Conservation (phyloP, 163 green algal species). For the Scenedesmus sp. region DNA sequence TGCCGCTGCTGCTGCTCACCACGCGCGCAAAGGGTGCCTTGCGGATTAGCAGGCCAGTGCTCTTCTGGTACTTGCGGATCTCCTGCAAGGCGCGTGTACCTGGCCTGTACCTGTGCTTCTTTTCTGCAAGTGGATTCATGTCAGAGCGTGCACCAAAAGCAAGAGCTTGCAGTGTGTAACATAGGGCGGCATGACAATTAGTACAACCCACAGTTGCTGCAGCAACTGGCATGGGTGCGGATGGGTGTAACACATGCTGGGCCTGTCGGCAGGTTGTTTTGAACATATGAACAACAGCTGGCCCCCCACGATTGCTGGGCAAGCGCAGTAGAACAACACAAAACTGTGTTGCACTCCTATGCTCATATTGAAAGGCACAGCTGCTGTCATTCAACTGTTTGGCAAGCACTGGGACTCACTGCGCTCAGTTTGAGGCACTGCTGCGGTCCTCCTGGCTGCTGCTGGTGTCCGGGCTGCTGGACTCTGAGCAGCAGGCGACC, state of each 20-base stretch:
- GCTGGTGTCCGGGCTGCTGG: constrained; percentile 22
- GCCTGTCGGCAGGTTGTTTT: not conserved
- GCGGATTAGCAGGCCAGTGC: constrained; percentile 88
- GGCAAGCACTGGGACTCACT: constrained; percentile 8
- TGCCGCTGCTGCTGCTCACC: constrained; percentile 64
- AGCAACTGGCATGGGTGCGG: not conserved
- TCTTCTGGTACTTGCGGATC: constrained; percentile 98
- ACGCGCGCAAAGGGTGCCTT: constrained; percentile 96
- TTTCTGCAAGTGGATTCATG: constrained; percentile 6
- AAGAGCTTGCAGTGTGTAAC: too few species aligned
- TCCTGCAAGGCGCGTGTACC: constrained; percentile 87
- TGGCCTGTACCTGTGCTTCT: constrained; percentile 81
- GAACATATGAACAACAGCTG: too few species aligned
- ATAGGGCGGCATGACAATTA: not conserved
- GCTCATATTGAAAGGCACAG: not conserved
- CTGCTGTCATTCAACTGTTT: not conserved
- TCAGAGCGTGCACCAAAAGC: not conserved
- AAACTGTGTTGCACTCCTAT: not conserved
- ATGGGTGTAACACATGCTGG: not conserved
- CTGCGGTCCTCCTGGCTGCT: constrained; percentile 4
- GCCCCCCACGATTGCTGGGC: too few species aligned
- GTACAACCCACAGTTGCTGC: not conserved
- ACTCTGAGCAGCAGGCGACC: not conserved
- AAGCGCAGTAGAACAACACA: too few species aligned
- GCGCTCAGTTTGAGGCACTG: constrained; percentile 21